phyloP scores from a whole-genome alignment of 257 asterid species.

The Solanum virginianum region DNA sequence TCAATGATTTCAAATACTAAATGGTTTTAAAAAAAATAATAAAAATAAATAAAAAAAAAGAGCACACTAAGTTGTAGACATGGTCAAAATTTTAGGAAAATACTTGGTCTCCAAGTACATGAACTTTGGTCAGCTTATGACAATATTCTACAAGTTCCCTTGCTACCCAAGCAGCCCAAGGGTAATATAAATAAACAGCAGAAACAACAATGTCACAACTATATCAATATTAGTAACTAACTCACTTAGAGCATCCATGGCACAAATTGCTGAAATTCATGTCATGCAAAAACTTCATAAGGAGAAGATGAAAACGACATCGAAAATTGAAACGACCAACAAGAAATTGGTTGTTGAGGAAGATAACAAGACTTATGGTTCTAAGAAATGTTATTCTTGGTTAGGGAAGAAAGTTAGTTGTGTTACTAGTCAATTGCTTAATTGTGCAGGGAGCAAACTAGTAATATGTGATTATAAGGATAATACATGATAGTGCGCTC shows the following conservation, averaged over 20 bases:
- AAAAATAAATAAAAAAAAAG: too few relatives aligned
- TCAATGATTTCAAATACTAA: too few relatives aligned
- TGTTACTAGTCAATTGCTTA: background rate
- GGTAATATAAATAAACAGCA: background rate
- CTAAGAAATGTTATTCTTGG: background rate
- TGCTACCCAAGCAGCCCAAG: background rate
- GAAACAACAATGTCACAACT: background rate
- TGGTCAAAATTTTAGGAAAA: background rate
- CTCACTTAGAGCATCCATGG: too few relatives aligned
- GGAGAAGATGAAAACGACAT: background rate
- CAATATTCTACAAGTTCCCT: background rate
- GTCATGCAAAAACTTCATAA: background rate
- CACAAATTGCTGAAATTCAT: too few relatives aligned
- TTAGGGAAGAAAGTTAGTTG: background rate
- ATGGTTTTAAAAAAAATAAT: too few relatives aligned
- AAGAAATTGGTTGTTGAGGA: background rate
- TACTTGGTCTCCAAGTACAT: background rate
- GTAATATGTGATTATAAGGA: background rate
- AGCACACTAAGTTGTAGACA: background rate
- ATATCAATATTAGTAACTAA: background rate
- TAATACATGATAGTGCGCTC: background rate
- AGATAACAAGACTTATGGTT: background rate
- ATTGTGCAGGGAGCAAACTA: background rate
- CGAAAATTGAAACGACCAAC: background rate
- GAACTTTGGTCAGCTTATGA: background rate